Conservation (phyloP, 768 basidiomycete genomes). For the Leccinum longicurvipes region DNA sequence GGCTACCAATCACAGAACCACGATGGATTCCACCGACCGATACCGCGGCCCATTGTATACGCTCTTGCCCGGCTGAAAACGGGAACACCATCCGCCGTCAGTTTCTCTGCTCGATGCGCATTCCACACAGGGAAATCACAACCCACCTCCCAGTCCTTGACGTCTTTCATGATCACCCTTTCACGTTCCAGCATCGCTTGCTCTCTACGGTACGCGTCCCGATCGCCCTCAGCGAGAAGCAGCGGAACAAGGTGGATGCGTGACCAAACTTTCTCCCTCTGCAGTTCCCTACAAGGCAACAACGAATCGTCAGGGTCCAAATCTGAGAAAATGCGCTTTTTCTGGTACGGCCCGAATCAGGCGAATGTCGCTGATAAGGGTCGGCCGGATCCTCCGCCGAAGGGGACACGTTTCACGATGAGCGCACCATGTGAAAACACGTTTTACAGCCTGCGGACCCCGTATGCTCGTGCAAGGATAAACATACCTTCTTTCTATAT, state of each 20-base stretch:
- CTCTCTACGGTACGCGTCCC: constrained; percentile 79
- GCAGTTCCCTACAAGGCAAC: constrained; percentile 71
- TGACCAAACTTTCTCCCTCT: constrained; percentile 93
- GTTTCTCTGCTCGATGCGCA: constrained; percentile 19
- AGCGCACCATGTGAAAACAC: constrained; percentile 57
- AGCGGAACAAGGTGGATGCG: constrained; percentile 92
- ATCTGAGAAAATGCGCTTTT: constrained; percentile 41
- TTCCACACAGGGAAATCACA: constrained; percentile 15
- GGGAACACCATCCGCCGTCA: constrained; percentile 11
- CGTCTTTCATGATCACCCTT: constrained; percentile 91
- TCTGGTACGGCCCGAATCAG: constrained; percentile 41
- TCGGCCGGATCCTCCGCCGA: constrained; percentile 46
- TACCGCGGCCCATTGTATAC: constrained; percentile 82
- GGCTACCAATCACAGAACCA: constrained; percentile 47
- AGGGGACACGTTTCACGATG: constrained; percentile 64
- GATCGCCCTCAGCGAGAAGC: constrained; percentile 90
- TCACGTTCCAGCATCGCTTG: constrained; percentile 78
- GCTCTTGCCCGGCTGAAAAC: constrained; percentile 72
- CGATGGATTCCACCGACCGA: constrained; percentile 52
- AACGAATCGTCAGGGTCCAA: constrained; percentile 33
- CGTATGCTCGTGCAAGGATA: constrained; percentile 17
- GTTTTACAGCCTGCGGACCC: constrained; percentile 66
- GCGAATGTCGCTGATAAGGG: constrained; percentile 41
- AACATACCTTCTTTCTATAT: constrained; percentile 88
- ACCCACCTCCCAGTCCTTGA: constrained; percentile 91